Evolutionary conservation across 108 stramenopile species (phyloP), one percentile per base, ranked within the genome.

Genomic region (Cyclotella baltica): DNA sequence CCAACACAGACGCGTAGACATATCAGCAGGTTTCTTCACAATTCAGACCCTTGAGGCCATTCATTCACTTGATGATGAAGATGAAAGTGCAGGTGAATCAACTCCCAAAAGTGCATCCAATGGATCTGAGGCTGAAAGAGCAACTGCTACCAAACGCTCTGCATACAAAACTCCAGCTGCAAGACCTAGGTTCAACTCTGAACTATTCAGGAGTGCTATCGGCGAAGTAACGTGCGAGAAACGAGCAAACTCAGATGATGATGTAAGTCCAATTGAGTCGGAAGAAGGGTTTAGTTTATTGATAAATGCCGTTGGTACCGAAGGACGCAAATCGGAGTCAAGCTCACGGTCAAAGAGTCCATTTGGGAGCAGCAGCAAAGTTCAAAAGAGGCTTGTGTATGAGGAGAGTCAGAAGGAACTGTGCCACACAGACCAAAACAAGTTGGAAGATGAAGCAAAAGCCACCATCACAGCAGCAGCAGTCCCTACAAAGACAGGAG

Each of bases 181-280:
- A 27, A 64, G 65, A 51, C 22, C 25, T 31, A 33, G 71, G 48
- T 25, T 57, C 19, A 62, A 79, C 40, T 72, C 63, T 23, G 78
- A 67, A 30, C 18, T 64, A 50, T 72, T 79, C 34, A 35, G 70
- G 50, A 56, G 57, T 4, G 59, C 70, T 2, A 79, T 79, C 6
- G 47, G 72, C 25, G 64, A 66, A 51, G 78, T 79, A 23, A 79
- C 78, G 19, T 79, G 78, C 30, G 70, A 72, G 56, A 72, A 72
- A 48, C 62, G 47, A 37, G 29, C 36, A 2, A 55, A 30, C 52
- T 40, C 56, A 8, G 75, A 66, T 11, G 76, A 69, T 77, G 71
- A 79, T 36, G 71, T 79, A 0, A 79, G 78, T 31, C 69, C 70
- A 27, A 78, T 78, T 33, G 70, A 40, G 16, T 67, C 56, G 40